These are phyloP conservation scores for Picochlorum sp. DNA, from an alignment of 139 green algal genomes.

Conservation along the genomic window DNA sequence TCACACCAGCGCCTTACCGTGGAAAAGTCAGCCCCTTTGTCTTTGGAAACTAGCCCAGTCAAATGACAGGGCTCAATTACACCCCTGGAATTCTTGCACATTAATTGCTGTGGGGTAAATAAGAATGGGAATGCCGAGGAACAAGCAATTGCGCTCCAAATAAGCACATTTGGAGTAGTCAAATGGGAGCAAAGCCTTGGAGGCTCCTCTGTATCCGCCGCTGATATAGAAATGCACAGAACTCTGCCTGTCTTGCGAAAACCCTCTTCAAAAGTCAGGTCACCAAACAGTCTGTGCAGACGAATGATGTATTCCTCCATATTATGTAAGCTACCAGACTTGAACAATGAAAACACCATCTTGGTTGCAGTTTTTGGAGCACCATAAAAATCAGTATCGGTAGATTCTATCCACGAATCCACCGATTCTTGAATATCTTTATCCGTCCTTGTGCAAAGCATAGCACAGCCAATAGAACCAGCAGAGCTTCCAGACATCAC, in stretches of 20 bases:
- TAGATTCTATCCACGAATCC: too few species aligned
- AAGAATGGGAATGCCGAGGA: slow-evolving; percentile 78
- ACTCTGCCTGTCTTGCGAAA: slow-evolving; percentile 74
- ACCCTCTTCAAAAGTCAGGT: slow-evolving; percentile 73
- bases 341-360: slow-evolving; percentile 47
- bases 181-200: slow-evolving; percentile 83
- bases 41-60: too few species aligned
- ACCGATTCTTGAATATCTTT: slow-evolving; percentile 53
- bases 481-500: slow-evolving; percentile 83
- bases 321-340: slow-evolving; percentile 40
- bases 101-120: slow-evolving; percentile 66
- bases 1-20: slow-evolving; percentile 55
- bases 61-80: too few species aligned
- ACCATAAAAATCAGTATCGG: slow-evolving; percentile 69
- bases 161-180: slow-evolving; percentile 68
- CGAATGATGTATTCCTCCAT: slow-evolving; percentile 23
- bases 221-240: slow-evolving; percentile 78
- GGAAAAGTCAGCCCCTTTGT: background rate
- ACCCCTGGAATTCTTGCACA: slow-evolving; percentile 20
- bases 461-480: slow-evolving; percentile 72
- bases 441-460: slow-evolving; percentile 57
- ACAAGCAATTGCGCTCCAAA: slow-evolving; percentile 80
- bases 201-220: slow-evolving; percentile 87
- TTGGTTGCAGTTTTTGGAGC: slow-evolving; percentile 48
- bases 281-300: slow-evolving; percentile 62